phyloP scores from a whole-genome alignment of 2,329 filamentous ascomycete genomes.

The Phoma herbarum region DNA sequence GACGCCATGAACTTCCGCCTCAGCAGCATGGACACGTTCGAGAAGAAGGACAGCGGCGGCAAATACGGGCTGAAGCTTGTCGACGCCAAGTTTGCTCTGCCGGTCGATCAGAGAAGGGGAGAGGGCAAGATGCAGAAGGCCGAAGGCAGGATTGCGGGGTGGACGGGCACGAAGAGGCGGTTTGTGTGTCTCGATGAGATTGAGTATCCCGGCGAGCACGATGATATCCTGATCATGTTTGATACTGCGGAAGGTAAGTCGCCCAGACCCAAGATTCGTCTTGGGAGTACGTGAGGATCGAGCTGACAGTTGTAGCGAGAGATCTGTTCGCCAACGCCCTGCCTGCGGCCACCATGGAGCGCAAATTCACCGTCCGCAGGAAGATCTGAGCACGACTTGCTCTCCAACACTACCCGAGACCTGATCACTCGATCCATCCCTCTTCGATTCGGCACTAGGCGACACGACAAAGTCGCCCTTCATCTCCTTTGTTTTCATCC shows the following conservation, averaged over 20 bases:
- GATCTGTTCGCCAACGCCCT: slow-evolving; percentile 57
- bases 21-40: slow-evolving; percentile 84
- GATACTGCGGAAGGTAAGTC: slow-evolving; percentile 76
- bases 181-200: slow-evolving; percentile 88
- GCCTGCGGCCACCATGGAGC: slow-evolving; percentile 53
- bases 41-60: slow-evolving; percentile 61
- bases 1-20: slow-evolving; percentile 89
- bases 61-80: slow-evolving; percentile 81
- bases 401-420: no score
- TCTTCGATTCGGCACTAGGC: background rate
- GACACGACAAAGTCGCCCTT: background rate
- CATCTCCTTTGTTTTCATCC: background rate
- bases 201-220: slow-evolving; percentile 90
- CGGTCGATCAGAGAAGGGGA: slow-evolving; percentile 62
- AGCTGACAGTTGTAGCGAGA: slow-evolving; percentile 52
- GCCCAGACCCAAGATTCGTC: no score
- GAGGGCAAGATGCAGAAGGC: slow-evolving; percentile 61
- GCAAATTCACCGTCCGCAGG: slow-evolving; percentile 55
- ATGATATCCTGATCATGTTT: slow-evolving; percentile 88
- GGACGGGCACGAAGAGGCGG: slow-evolving; percentile 67
- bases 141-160: slow-evolving; percentile 57
- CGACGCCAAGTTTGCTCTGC: slow-evolving; percentile 89
- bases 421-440: no score
- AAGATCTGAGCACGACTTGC: slow-evolving; percentile 48
- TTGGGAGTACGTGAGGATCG: slow-evolving; percentile 62